Evolutionary conservation across 352 stramenopile genomes (phyloP).

Genomic region (Plasmopara viticola): DNA sequence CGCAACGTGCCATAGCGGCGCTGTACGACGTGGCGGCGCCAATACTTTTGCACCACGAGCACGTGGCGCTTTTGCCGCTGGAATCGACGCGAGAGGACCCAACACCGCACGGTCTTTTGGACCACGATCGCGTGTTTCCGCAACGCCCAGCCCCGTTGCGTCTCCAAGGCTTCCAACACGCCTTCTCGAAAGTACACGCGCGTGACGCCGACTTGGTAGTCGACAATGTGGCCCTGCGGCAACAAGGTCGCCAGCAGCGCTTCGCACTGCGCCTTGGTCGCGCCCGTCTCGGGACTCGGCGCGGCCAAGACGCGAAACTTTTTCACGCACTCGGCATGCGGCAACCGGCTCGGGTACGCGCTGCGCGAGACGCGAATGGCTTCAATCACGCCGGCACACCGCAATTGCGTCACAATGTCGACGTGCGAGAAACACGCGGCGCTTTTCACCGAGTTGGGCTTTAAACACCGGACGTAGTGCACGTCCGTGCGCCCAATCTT

Average conservation of each 20-base stretch:
- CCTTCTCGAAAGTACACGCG: conserved; percentile 85
- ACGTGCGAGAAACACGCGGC: conserved; percentile 59
- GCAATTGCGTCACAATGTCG: conserved; percentile 78
- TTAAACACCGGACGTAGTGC: conserved; percentile 83
- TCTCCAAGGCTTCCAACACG: conserved; percentile 73
- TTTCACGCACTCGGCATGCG: conserved; percentile 72
- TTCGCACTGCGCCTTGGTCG: conserved; percentile 33
- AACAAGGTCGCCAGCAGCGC: conserved; percentile 64
- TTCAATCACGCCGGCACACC: conserved; percentile 82
- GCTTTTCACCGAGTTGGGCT: conserved; percentile 76
- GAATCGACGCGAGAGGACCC: conserved; percentile 50
- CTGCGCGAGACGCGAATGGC: conserved; percentile 83
- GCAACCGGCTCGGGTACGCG: conserved; percentile 75
- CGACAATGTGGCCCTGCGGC: conserved; percentile 62
- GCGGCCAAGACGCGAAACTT: conserved; percentile 61
- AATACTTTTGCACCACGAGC: conserved; percentile 67
- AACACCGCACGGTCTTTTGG: conserved; percentile 69
- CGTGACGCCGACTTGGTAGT: conserved; percentile 82
- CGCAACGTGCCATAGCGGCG: conserved; percentile 49
- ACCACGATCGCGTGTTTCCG: conserved; percentile 67
- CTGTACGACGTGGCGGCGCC: conserved; percentile 58
- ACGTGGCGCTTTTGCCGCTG: conserved; percentile 36
- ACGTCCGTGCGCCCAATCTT: conserved; percentile 83
- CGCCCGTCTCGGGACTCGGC: conserved; percentile 14
- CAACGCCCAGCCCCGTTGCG: conserved; percentile 61